Percentiles rank a stretch among this genome's conserved stretches.
These are phyloP conservation scores for Colletotrichum sp. DNA, from an alignment of 2,329 filamentous ascomycete species.

Conservation along the genomic window DNA sequence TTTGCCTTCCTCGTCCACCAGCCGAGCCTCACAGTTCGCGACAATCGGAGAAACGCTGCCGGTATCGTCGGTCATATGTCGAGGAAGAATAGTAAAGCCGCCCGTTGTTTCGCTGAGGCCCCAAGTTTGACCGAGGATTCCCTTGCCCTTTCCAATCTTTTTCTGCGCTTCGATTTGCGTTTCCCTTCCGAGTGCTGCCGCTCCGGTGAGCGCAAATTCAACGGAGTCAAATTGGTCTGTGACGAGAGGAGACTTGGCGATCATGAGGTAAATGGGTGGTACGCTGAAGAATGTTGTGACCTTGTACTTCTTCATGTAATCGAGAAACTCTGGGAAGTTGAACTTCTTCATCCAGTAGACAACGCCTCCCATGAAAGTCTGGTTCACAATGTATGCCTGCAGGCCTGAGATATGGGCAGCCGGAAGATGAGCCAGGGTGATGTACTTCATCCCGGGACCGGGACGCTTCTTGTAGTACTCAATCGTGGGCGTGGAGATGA, in stretches of 20 bases:
- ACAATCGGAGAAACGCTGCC: constrained; percentile 51
- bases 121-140: constrained; percentile 58
- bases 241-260: constrained; percentile 61
- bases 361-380: constrained; percentile 45
- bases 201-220: constrained; percentile 53
- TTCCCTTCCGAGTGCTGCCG: constrained; percentile 61
- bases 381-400: constrained; percentile 46
- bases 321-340: constrained; percentile 59
- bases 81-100: constrained; percentile 49
- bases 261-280: constrained; percentile 64
- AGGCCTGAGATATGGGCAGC: constrained; percentile 52
- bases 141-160: constrained; percentile 49
- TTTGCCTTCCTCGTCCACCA: constrained; percentile 43
- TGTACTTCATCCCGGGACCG: constrained; percentile 27
- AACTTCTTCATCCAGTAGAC: constrained; percentile 70
- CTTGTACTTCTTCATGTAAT: constrained; percentile 52
- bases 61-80: constrained; percentile 43
- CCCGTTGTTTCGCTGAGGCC: constrained; percentile 63
- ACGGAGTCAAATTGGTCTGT: constrained; percentile 60
- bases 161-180: constrained; percentile 54
- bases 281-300: constrained; percentile 64
- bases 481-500: constrained; percentile 34
- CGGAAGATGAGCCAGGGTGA: constrained; percentile 48
- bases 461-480: constrained; percentile 31
- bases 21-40: constrained; percentile 37